Evolutionary conservation across 2,329 filamentous ascomycete species (phyloP).

Genomic region (Ramichloridium luteum): DNA sequence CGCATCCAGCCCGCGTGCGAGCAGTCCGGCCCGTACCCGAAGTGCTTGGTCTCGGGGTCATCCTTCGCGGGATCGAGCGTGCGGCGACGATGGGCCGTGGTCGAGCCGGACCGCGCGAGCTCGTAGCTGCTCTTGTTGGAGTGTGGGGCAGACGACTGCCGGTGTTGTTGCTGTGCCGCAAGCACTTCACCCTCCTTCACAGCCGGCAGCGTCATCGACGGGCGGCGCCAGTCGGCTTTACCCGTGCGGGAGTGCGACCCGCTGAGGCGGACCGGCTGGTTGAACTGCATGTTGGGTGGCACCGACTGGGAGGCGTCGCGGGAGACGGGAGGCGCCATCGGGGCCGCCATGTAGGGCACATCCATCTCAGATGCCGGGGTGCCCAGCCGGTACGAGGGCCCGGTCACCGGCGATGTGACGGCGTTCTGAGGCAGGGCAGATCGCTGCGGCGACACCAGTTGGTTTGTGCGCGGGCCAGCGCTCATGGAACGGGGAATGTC

Average conservation of each 20-base stretch:
- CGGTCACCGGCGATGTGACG: constrained; percentile 37
- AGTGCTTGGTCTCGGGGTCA: constrained; percentile 12
- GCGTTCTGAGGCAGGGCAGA: constrained; percentile 23
- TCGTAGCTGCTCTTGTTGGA: background rate
- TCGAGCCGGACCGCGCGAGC: constrained; percentile 1
- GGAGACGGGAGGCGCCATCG: constrained; percentile 48
- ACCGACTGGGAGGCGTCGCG: constrained; percentile 81
- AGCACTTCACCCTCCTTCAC: constrained; percentile 45
- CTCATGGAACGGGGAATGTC: constrained; percentile 39
- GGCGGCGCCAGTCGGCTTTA: constrained; percentile 40
- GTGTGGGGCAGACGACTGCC: no score
- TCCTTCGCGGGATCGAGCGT: constrained; percentile 3
- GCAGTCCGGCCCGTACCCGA: constrained; percentile 24
- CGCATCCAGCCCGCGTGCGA: constrained; percentile 68
- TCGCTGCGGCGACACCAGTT: constrained; percentile 8
- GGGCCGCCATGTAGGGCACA: constrained; percentile 53
- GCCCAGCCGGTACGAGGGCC: constrained; percentile 58
- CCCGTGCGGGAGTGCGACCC: constrained; percentile 29
- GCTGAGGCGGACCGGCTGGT: constrained; percentile 18
- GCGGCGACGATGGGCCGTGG: background rate
- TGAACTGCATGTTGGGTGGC: constrained; percentile 81
- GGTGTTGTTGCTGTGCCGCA: constrained; percentile 9
- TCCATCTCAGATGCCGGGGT: constrained; percentile 88
- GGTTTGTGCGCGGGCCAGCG: constrained; percentile 25
- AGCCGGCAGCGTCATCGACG: constrained; percentile 59